Evolutionary conservation across 352 stramenopile species (phyloP).

Genomic region (Phytophthora boehmeriae): DNA sequence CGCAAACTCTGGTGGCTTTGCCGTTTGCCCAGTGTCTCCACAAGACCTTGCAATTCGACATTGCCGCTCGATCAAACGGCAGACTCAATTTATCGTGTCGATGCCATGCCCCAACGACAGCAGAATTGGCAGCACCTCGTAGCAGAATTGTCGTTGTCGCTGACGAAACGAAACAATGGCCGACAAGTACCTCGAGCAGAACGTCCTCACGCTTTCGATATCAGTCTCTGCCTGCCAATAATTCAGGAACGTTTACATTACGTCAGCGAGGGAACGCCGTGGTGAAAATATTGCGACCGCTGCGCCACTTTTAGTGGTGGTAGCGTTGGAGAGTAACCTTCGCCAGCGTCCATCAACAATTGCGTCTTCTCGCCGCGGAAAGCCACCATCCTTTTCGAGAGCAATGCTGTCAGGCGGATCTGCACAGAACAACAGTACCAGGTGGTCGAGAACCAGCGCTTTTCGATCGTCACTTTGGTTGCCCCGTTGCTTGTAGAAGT

Average conservation of each 20-base stretch:
- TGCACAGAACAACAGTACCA: slow-evolving; percentile 2
- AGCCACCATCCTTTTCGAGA: slow-evolving; percentile 8
- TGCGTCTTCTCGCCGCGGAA: slow-evolving; percentile 13
- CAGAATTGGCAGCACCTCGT: slow-evolving; percentile 13
- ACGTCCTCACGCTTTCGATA: background rate
- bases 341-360: slow-evolving; percentile 13
- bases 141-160: slow-evolving; percentile 1
- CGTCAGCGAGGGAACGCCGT: background rate
- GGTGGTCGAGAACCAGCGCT: background rate
- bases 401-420: slow-evolving; percentile 15
- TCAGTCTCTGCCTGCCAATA: slow-evolving; percentile 7
- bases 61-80: slow-evolving; percentile 10
- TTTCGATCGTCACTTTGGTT: background rate
- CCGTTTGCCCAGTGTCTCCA: slow-evolving; percentile 10
- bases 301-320: background rate
- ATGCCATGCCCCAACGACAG: slow-evolving; percentile 2
- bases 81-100: slow-evolving; percentile 4
- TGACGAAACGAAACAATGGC: background rate
- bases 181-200: background rate
- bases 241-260: slow-evolving; percentile 13
- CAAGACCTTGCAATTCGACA: slow-evolving; percentile 1
- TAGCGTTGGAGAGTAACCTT: slow-evolving; percentile 3
- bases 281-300: background rate
- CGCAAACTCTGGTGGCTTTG: slow-evolving; percentile 16
- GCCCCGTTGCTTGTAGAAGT: slow-evolving; percentile 3